Base-by-base conservation (phyloP, 1,139 yeast species). In the Arxiozyma heterogenica region DNA sequence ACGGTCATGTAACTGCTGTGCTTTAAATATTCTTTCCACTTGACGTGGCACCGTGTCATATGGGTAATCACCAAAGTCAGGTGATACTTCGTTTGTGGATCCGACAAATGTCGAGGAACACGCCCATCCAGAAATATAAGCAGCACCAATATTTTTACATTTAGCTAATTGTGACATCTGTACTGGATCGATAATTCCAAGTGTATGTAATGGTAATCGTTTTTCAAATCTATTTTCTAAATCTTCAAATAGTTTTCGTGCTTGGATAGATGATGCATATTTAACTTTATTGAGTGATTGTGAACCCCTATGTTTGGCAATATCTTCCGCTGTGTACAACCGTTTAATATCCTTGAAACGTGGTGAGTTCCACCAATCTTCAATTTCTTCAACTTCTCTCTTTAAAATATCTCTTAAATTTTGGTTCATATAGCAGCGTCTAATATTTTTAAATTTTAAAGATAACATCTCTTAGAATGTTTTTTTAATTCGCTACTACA, bases 31-130 rank as follows among this genome's bases (percentile, higher is more conserved):
- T 52, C 83, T 72, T 55, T 80, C 83, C 5, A 81, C 86, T 62
- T 80, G 83, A 61, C 79, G 80, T 34, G 86, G 86, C 2, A 82
- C 84, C 0, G 86, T 82, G 60, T 82, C 83, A 64, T 81, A 81
- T 1, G 85, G 84, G 61, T 81, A 81, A 62, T 81, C 85, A 22
- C 84, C 85, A 59, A 79, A 77, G 62, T 79, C 85, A 1, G 84
- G 83, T 8, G 81, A 75, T 3, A 79, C 82, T 58, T 81, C 84
- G 60, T 80, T 78, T 6, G 84, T 80, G 3, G 83, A 75, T 8
- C 82, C 78, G 55, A 79, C 69, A 20, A 79, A 72, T 17, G 75
- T 70, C 7, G 78, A 71, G 2, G 81, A 76, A 51, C 82, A 79
- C 1, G 83, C 84, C 78, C 84, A 81, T 2, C 87, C 86, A 22